Base-by-base conservation (phyloP, 805 yeast species). In the Danielia reshetovae region DNA sequence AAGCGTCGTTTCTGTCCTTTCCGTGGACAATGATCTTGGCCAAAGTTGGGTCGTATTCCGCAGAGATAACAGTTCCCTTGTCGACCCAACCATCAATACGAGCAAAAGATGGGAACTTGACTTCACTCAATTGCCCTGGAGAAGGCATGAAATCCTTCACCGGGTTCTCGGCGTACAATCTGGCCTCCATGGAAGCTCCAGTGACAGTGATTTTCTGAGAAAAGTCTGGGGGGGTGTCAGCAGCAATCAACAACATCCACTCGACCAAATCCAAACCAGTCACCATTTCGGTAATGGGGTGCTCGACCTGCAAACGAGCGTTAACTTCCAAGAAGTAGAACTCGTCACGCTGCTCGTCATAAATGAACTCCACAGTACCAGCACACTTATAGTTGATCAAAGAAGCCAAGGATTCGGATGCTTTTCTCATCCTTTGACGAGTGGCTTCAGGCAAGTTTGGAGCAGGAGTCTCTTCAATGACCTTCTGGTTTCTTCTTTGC, bases 21-120 rank as follows among this genome's bases (percentile, higher is more conserved):
- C 97, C 97, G 52, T 88, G 90, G 21, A 93, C 97, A 61, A 90
- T 90, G 49, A 93, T 89, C 65, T 90, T 90, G 29, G 97, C 97
- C 47, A 90, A 70, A 8, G 96, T 87, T 31, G 97, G 97, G 62
- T 89, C 98, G 59, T 87, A 90, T 60, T 93, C 97, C 16, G 96
- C 87, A 42, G 95, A 81, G 40, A 90, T 68, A 24, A 72, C 78
- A 9, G 96, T 82, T 45, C 98, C 98, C 45, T 83, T 83, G 36
- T 76, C 68, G 31, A 87, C 90, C 97, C 98, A 93, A 10, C 93
- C 82, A 56, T 90, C 98, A 43, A 90, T 77, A 64, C 98, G 79
- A 7, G 96, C 96, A 84, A 89, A 84, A 15, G 66, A 60, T 3
- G 98, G 97, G 71, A 89, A 93, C 33, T 63, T 58, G 26, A 90